Evolutionary conservation across 108 stramenopile species (phyloP).

Genomic region (Nitzschia inconspicua): DNA sequence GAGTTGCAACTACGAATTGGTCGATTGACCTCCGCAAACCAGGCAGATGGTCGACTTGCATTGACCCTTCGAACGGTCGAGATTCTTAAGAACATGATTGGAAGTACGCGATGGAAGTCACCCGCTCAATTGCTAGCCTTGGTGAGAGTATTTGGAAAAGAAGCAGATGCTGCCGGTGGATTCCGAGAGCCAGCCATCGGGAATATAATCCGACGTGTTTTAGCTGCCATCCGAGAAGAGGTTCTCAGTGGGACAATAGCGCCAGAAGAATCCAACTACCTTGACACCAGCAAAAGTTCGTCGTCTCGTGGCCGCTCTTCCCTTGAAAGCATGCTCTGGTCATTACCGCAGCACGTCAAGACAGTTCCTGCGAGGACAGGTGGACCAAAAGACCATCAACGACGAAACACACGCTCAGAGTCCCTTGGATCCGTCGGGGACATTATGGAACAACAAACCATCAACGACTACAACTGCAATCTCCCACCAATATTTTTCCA

Average conservation of each 20-base stretch:
- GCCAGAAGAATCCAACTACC: constrained; percentile 4
- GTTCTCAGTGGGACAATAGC: constrained; percentile 36
- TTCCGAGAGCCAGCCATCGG: constrained; percentile 81
- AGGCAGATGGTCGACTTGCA: constrained; percentile 45
- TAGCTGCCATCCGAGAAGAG: constrained; percentile 80
- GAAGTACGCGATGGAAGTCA: constrained; percentile 78
- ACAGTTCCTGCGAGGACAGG: neutral
- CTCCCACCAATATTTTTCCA: constrained; percentile 57
- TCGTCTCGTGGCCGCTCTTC: constrained; percentile 42
- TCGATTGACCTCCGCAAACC: constrained; percentile 28
- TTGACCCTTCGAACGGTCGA: constrained; percentile 72
- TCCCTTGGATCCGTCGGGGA: constrained; percentile 19
- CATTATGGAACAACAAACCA: constrained; percentile 6
- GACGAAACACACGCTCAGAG: constrained; percentile 20
- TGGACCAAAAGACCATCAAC: neutral
- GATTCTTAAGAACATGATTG: constrained; percentile 70
- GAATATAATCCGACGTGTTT: constrained; percentile 74
- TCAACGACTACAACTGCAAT: constrained; percentile 12
- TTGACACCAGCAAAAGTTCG: neutral
- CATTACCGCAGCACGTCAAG: constrained; percentile 69
- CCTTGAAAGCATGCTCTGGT: constrained; percentile 84
- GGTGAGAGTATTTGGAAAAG: constrained; percentile 70
- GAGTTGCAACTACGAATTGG: constrained; percentile 74
- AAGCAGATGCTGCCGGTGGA: constrained; percentile 74
- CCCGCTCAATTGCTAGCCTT: constrained; percentile 66